Conservation (phyloP, 2,329 filamentous ascomycete genomes). For the Verticillium tricorpus region DNA sequence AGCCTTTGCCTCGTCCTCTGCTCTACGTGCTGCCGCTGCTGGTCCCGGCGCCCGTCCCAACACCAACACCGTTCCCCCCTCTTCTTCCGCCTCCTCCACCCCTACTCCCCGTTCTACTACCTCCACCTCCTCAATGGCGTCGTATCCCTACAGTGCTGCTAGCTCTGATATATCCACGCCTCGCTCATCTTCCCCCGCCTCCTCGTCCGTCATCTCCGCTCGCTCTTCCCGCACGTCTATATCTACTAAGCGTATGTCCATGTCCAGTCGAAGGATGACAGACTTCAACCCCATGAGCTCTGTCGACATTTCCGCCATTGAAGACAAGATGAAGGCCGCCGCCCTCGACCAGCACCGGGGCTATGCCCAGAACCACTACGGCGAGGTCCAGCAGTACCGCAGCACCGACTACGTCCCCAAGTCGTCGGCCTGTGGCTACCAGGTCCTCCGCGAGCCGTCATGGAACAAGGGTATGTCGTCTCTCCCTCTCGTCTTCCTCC, state of each 20-base stretch:
- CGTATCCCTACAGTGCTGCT: conserved; percentile 37
- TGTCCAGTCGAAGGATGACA: conserved; percentile 46
- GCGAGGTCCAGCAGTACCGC: conserved; percentile 49
- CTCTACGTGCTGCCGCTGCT: not conserved
- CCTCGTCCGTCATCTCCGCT: conserved; percentile 39
- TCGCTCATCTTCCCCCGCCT: conserved; percentile 47
- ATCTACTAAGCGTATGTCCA: conserved; percentile 46
- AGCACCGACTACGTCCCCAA: conserved; percentile 50
- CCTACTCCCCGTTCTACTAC: not conserved
- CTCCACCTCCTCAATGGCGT: conserved; percentile 12
- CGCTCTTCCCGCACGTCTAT: conserved; percentile 46
- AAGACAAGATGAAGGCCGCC: conserved; percentile 57
- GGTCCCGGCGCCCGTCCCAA: conserved; percentile 1
- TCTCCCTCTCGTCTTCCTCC: conserved; percentile 8
- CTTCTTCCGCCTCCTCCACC: not conserved
- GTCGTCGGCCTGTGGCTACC: conserved; percentile 52
- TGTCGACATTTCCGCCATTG: conserved; percentile 52
- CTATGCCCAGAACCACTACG: conserved; percentile 53
- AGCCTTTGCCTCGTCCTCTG: not conserved
- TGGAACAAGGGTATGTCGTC: conserved; percentile 59
- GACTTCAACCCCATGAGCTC: conserved; percentile 52
- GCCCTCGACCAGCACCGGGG: conserved; percentile 56
- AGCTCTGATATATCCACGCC: conserved; percentile 50
- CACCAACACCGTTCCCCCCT: not conserved
- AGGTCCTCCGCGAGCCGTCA: conserved; percentile 56